phyloP scores from a whole-genome alignment of 2,329 filamentous ascomycete species.

The Hymenoscyphus infarciens region DNA sequence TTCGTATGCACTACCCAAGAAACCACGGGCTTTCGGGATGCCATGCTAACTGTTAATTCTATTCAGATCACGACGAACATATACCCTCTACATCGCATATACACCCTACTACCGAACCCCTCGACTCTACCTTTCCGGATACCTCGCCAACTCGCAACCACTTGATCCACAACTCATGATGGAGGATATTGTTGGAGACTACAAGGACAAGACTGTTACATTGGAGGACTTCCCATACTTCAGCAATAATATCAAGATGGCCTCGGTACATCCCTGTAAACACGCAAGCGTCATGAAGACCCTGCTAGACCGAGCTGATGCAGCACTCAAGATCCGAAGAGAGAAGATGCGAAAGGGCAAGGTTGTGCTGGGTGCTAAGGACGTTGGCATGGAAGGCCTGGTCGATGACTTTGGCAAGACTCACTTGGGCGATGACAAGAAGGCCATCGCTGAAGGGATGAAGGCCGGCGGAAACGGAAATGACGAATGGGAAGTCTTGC shows the following conservation, averaged over 20 bases:
- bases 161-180: constrained; percentile 85
- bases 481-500: constrained; percentile 65
- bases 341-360: constrained; percentile 70
- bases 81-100: constrained; percentile 98
- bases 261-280: constrained; percentile 93
- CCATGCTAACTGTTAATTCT: constrained; percentile 14
- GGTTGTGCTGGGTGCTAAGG: constrained; percentile 42
- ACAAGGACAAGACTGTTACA: constrained; percentile 98
- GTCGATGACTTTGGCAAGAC: constrained; percentile 72
- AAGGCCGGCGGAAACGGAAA: constrained; percentile 49
- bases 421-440: constrained; percentile 51
- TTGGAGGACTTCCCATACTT: constrained; percentile 97
- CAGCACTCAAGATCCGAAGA: constrained; percentile 81
- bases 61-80: constrained; percentile 76
- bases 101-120: constrained; percentile 95
- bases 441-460: constrained; percentile 37
- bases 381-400: constrained; percentile 75
- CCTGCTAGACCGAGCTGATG: constrained; percentile 90
- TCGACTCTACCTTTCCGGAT: constrained; percentile 90
- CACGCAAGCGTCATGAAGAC: constrained; percentile 98
- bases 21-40: neutral
- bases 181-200: constrained; percentile 94
- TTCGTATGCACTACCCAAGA: constrained; percentile 26
- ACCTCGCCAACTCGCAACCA: constrained; percentile 73
- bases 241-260: constrained; percentile 88